Evolutionary conservation across 2,329 filamentous ascomycete genomes (phyloP).

Genomic region (Nigrospora oryzae): DNA sequence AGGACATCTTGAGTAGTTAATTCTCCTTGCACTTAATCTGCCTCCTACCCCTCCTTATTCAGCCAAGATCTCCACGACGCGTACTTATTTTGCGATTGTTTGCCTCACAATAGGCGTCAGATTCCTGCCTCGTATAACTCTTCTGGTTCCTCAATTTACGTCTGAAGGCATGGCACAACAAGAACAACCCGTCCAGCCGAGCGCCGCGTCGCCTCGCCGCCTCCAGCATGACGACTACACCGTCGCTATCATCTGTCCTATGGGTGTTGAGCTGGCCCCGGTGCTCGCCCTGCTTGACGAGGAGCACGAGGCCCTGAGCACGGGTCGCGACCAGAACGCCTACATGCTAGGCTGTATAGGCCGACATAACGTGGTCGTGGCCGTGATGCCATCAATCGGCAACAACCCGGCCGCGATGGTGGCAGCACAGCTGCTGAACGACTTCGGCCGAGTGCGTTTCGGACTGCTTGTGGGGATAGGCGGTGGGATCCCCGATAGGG

Average conservation of each 20-base stretch:
- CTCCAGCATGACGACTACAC: conserved; percentile 1
- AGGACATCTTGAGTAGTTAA: too few species aligned
- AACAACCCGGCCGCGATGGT: too few species aligned
- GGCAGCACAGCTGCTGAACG: too few species aligned
- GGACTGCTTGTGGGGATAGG: not conserved
- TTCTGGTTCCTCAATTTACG: too few species aligned
- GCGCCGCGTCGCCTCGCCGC: not conserved
- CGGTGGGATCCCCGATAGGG: conserved; percentile 4
- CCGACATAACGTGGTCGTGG: conserved; percentile 25
- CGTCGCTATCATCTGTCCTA: not conserved
- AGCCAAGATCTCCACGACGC: too few species aligned
- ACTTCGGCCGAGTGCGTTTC: too few species aligned
- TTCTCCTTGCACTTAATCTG: too few species aligned
- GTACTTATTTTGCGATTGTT: too few species aligned
- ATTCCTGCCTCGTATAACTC: too few species aligned
- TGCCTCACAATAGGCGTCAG: too few species aligned
- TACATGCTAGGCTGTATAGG: conserved; percentile 23
- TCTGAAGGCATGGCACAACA: not conserved
- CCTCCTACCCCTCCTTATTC: too few species aligned
- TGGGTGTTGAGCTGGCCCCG: not conserved
- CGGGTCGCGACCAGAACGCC: conserved; percentile 17
- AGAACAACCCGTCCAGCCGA: not conserved
- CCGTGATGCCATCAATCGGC: conserved; percentile 10
- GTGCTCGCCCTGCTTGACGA: conserved; percentile 26
- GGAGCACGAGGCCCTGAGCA: conserved; percentile 15